Conservation (phyloP, 495 filamentous ascomycete species). For the Neurospora sp. region DNA sequence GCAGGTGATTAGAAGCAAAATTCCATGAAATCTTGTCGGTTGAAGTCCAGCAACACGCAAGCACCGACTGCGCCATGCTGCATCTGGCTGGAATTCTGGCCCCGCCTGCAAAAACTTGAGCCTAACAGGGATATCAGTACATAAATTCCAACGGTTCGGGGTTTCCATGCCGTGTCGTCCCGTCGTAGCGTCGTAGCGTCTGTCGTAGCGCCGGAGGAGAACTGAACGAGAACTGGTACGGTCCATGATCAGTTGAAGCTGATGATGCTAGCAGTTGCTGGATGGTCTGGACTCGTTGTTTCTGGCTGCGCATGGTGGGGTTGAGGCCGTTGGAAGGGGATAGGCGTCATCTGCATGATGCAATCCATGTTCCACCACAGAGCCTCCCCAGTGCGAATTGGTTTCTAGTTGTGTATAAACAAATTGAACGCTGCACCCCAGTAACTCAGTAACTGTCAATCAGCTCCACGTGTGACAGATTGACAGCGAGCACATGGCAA, state of each 20-base stretch:
- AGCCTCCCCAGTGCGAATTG: constrained; percentile 14
- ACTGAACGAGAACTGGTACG: not conserved
- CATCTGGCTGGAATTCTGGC: not conserved
- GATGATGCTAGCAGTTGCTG: not conserved
- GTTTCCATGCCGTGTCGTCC: not conserved
- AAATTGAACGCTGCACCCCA: not conserved
- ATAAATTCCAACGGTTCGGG: not conserved
- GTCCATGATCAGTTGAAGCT: not conserved
- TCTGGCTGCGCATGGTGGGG: constrained; percentile 6
- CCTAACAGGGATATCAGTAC: not conserved
- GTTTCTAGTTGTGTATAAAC: not conserved
- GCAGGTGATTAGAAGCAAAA: not conserved
- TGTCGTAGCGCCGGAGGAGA: not conserved
- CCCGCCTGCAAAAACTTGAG: not conserved
- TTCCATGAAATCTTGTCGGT: not conserved
- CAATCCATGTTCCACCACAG: constrained; percentile 2
- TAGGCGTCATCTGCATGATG: constrained; percentile 17
- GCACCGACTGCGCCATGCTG: not conserved
- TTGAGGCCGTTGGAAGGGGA: not conserved
- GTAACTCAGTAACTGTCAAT: not conserved
- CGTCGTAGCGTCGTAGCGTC: not conserved
- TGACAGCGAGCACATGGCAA: not conserved
- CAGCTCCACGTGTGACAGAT: not conserved
- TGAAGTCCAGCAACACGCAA: not conserved
- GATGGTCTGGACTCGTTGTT: constrained; percentile 4